Evolutionary conservation across 495 filamentous ascomycete species (phyloP), one percentile per base, ranked within the genome.

Genomic region (Podospora tetraspora): DNA sequence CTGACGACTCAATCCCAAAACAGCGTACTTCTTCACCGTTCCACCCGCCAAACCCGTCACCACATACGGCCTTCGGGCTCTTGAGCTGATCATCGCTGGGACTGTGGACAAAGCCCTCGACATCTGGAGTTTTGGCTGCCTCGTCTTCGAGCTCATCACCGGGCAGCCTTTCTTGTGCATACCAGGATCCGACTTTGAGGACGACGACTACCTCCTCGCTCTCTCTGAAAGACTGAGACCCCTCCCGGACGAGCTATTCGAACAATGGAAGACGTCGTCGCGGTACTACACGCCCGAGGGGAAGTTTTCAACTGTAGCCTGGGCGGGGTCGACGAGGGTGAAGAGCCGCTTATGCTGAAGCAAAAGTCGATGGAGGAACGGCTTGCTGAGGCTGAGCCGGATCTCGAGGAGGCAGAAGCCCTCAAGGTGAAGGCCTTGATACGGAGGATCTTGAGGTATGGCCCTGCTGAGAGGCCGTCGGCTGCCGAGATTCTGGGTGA

Each of bases 101-200:
- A 56, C 62, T 19, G 62, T 63, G 16, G 25, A 63, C 32, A 63
- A 25, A 63, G 16, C 32, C 13, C 62, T 56, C 21, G 62, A 52
- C 32, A 19, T 63, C 32, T 63, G 62, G 62, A 63, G 62, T 11
- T 63, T 63, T 22, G 62, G 62, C 29, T 63, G 62, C 11, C 62
- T 63, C 25, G 32, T 63, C 21, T 63, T 56, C 24, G 62, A 63
- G 62, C 62, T 52, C 32, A 11, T 63, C 62, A 63, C 62, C 32
- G 62, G 62, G 7, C 32, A 56, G 62, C 62, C 62, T 13, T 10
- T 63, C 3, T 25, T 63, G 3, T 52, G 32, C 62, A n/a, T 63
- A 5, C 62, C 62, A 19, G 19, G 62, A 52, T 10, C 8, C 62
- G 62, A 63, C 2, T 52, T 52, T 56, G 62, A 63, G 25, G 62